Percentiles rank a stretch among this genome's conserved stretches.
Conservation (phyloP, 768 basidiomycete species). For the Termitomyces sp. region DNA sequence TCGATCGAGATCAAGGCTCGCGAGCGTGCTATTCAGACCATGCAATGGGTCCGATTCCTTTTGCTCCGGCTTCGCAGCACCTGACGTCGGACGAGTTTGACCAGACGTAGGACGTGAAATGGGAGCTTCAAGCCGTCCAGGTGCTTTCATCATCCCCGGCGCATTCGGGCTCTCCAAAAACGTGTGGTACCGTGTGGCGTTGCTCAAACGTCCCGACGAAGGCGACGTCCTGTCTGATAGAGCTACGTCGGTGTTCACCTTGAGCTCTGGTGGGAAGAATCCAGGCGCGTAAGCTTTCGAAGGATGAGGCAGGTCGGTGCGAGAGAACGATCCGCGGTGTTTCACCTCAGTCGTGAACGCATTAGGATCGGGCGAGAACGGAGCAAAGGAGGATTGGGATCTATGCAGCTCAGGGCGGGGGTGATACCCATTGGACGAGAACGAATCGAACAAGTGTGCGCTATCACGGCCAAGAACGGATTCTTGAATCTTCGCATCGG, state of each 20-base stretch:
- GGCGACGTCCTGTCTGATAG: constrained; percentile 35
- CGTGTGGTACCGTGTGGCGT: constrained; percentile 36
- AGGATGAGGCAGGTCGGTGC: constrained; percentile 41
- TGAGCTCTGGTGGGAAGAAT: constrained; percentile 41
- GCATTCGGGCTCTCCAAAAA: constrained; percentile 38
- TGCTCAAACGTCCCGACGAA: constrained; percentile 36
- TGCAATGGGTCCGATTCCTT: constrained; percentile 50
- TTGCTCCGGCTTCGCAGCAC: constrained; percentile 15
- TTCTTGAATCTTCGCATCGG: constrained; percentile 16
- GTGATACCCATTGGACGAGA: constrained; percentile 15
- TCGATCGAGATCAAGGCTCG: constrained; percentile 63
- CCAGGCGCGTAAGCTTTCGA: constrained; percentile 47
- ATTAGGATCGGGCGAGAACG: constrained; percentile 76
- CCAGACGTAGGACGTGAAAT: constrained; percentile 53
- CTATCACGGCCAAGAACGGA: constrained; percentile 14
- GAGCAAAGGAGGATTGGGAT: constrained; percentile 50
- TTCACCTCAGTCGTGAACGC: constrained; percentile 29
- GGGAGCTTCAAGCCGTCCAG: constrained; percentile 34
- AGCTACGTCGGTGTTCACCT: constrained; percentile 16
- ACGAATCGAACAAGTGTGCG: constrained; percentile 13
- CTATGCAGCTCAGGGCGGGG: constrained; percentile 30
- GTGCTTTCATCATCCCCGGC: constrained; percentile 33
- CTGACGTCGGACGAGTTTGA: constrained; percentile 20
- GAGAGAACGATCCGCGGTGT: constrained; percentile 30
- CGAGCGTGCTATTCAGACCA: constrained; percentile 72